Evolutionary conservation across 768 basidiomycete species (phyloP).

Genomic region (Boletus reticulatus): DNA sequence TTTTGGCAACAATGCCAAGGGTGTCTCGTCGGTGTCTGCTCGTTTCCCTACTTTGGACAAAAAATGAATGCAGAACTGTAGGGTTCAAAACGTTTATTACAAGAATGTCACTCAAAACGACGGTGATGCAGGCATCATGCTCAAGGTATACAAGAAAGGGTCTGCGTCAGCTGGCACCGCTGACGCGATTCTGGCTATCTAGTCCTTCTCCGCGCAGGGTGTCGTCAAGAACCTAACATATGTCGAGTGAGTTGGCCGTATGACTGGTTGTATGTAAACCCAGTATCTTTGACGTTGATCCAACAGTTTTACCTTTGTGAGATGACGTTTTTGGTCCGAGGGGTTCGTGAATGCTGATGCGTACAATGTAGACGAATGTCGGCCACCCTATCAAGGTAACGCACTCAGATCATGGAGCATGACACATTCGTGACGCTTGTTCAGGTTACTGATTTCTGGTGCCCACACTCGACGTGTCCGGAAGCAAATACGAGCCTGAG

Average conservation of each 20-base stretch:
- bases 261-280: not conserved
- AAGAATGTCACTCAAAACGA: not conserved
- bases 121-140: not conserved
- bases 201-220: conserved; percentile 13
- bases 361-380: not conserved
- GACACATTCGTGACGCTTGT: not conserved
- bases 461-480: not conserved
- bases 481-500: not conserved
- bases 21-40: conserved; percentile 1
- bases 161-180: not conserved
- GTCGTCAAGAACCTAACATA: conserved; percentile 9
- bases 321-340: no score
- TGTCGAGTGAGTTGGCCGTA: conserved; percentile 4
- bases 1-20: not conserved
- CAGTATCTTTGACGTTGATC: not conserved
- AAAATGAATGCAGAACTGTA: not conserved
- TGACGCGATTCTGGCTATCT: not conserved
- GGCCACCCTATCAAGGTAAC: conserved; percentile 11
- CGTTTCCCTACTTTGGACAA: not conserved
- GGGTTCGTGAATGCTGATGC: no score
- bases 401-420: not conserved
- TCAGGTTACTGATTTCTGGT: conserved; percentile 6
- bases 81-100: conserved; percentile 11
- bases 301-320: conserved; percentile 13
- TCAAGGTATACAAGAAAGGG: conserved; percentile 6